Evolutionary conservation across 305 asterid species (phyloP), one percentile per base, ranked within the genome.

Genomic region (Fraxinus baroniana): DNA sequence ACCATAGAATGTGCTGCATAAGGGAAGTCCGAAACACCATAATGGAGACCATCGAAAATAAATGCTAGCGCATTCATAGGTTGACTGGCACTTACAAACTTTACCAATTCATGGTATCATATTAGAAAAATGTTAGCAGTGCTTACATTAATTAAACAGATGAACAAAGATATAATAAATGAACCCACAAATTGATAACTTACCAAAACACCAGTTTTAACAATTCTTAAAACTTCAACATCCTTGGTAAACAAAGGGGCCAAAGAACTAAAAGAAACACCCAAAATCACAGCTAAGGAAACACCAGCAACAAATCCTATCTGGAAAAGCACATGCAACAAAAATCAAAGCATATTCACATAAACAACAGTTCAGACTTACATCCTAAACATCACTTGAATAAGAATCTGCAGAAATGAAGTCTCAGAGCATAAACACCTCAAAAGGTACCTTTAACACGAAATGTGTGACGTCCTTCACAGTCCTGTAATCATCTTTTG

Each of bases 21-120:
- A 77, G 91, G 89, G 62, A 95, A 95, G 87, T 95, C 99, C 7
- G 98, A 95, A 83, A 93, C 96, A 77, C 99, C 98, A 74, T 92
- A 94, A 84, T 94, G 97, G 76, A 95, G 99, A 72, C 98, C 98
- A 57, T 95, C 99, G 62, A 91, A 88, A 79, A 93, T 88, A 81
- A 93, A 95, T 41, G 99, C 99, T 81, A 95, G 87, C 4, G 99
- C 93, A 85, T 89, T 95, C 68, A 95, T 70, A 68, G 99, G 99
- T 86, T 95, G 98, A 85, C 96, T 95, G 83, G 90, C 93, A 83
- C 96, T 84, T 81, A 95, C 97, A 91, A 95, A 93, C 98, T 93
- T 96, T 90, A 86, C 74, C 83, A 49, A 80, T 74, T 22, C 85
- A 85, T 73, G 78, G 37, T 86, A 72, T 76, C 32, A 77, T 70